Conservation (phyloP, 2,329 filamentous ascomycete genomes). For the Phialemonium atrogriseum region DNA sequence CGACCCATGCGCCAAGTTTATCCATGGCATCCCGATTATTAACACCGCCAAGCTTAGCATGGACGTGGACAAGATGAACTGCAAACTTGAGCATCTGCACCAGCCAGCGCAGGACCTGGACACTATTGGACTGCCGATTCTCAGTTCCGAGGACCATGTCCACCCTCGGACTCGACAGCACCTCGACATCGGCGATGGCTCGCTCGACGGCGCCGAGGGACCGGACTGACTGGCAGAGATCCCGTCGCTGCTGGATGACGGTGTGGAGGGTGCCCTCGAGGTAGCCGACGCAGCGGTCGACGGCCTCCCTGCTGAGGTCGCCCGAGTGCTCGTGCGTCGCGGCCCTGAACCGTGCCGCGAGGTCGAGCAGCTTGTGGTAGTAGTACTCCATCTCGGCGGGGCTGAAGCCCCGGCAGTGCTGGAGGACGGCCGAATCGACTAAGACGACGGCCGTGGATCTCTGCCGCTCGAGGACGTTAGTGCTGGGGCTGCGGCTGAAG, state of each 20-base stretch:
- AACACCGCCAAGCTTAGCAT: slow-evolving; percentile 53
- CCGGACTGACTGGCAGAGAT: slow-evolving; percentile 31
- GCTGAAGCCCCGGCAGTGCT: slow-evolving; percentile 17
- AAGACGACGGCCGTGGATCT: slow-evolving; percentile 62
- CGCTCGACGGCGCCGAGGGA: slow-evolving; percentile 29
- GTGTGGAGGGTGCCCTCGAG: slow-evolving; percentile 76
- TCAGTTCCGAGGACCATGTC: slow-evolving; percentile 8
- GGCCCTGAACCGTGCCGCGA: slow-evolving; percentile 60
- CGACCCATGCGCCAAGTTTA: slow-evolving; percentile 41
- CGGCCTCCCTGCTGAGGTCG: slow-evolving; percentile 75
- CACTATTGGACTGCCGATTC: slow-evolving; percentile 13
- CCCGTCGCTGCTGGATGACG: slow-evolving; percentile 50
- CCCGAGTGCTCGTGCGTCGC: slow-evolving; percentile 68
- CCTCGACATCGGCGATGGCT: slow-evolving; percentile 25
- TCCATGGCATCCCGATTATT: slow-evolving; percentile 36
- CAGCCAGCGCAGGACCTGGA: slow-evolving; percentile 48
- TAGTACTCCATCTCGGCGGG: slow-evolving; percentile 54
- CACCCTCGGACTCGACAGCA: slow-evolving; percentile 19
- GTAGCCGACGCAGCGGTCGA: slow-evolving; percentile 70
- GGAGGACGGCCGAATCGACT: slow-evolving; percentile 41
- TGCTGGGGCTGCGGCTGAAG: slow-evolving; percentile 72
- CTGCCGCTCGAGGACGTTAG: slow-evolving; percentile 65
- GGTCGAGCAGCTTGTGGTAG: slow-evolving; percentile 71
- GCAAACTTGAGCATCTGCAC: slow-evolving; percentile 58
- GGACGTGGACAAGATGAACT: slow-evolving; percentile 53